A percentile compares a stretch with the other conserved stretches of the same genome.
phyloP scores from a whole-genome alignment of 2,329 filamentous ascomycete genomes.

The Penicillium verrucosum region DNA sequence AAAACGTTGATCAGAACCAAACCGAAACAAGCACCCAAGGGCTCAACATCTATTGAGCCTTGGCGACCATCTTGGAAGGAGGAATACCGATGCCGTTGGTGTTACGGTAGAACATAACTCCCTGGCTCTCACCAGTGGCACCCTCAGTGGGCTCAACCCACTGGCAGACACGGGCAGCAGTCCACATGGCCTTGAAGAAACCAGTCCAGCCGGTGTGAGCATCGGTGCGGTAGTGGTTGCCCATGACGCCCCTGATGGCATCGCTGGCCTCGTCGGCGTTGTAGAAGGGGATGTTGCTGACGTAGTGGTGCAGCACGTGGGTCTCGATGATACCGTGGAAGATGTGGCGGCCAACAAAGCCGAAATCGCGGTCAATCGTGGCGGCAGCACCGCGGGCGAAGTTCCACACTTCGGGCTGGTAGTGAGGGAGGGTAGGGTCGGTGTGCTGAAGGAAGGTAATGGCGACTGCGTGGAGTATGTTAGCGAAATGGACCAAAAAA shows the following conservation, averaged over 20 bases:
- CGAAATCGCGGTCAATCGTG: slow-evolving; percentile 95
- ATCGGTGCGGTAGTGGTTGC: slow-evolving; percentile 86
- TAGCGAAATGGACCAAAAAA: slow-evolving; percentile 3
- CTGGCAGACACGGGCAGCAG: slow-evolving; percentile 80
- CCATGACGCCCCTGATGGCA: slow-evolving; percentile 93
- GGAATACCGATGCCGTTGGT: slow-evolving; percentile 75
- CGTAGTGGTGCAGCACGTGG: slow-evolving; percentile 96
- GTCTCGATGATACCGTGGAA: slow-evolving; percentile 97
- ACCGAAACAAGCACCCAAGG: not conserved
- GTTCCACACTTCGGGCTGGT: slow-evolving; percentile 81
- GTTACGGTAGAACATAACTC: slow-evolving; percentile 94
- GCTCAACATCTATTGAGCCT: slow-evolving; percentile 1
- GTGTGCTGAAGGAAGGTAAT: slow-evolving; percentile 98
- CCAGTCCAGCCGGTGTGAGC: slow-evolving; percentile 71
- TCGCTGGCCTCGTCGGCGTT: slow-evolving; percentile 91
- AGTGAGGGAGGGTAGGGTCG: slow-evolving; percentile 90
- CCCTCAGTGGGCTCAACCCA: slow-evolving; percentile 93
- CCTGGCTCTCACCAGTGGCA: slow-evolving; percentile 74
- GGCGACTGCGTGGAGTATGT: slow-evolving; percentile 59
- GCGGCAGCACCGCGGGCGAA: slow-evolving; percentile 90
- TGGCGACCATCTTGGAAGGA: slow-evolving; percentile 44
- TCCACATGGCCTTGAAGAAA: slow-evolving; percentile 82
- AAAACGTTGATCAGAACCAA: not conserved
- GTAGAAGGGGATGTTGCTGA: slow-evolving; percentile 95
- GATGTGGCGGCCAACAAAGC: slow-evolving; percentile 86